These are phyloP conservation scores for Triangularia verruculosa DNA, from an alignment of 2,329 filamentous ascomycete species.

Conservation along the genomic window DNA sequence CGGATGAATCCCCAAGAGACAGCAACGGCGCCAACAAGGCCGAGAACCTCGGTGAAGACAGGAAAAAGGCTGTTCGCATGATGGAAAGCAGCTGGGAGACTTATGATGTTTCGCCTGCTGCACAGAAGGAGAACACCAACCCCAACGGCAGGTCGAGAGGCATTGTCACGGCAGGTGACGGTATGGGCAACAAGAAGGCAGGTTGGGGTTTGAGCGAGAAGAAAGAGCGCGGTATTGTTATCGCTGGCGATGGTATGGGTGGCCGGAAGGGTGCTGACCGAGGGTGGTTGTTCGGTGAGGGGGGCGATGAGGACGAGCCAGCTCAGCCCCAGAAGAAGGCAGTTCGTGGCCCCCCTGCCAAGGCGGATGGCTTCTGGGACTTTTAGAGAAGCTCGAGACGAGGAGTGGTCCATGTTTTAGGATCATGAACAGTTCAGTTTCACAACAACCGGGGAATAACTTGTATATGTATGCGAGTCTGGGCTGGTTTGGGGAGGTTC, in stretches of 20 bases:
- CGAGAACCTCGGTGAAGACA: constrained; percentile 53
- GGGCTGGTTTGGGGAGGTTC: background rate
- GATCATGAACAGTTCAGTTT: background rate
- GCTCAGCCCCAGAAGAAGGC: constrained; percentile 39
- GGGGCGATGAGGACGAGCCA: constrained; percentile 44
- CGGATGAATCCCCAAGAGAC: constrained; percentile 59
- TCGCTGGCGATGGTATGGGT: constrained; percentile 65
- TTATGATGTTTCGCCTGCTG: constrained; percentile 52
- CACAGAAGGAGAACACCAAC: constrained; percentile 52
- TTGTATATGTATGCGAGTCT: background rate
- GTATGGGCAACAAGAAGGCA: constrained; percentile 10
- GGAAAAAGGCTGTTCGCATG: constrained; percentile 68
- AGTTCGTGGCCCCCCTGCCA: constrained; percentile 33
- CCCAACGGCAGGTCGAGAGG: constrained; percentile 23
- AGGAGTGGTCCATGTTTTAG: constrained; percentile 1
- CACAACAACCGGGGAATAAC: background rate
- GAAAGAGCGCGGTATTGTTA: constrained; percentile 41
- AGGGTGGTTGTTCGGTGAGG: constrained; percentile 57
- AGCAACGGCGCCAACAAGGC: constrained; percentile 38
- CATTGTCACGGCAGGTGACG: background rate
- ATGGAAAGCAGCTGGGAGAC: constrained; percentile 64
- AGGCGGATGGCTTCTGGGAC: constrained; percentile 46
- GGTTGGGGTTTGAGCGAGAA: constrained; percentile 3
- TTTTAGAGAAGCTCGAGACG: constrained; percentile 34
- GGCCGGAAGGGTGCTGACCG: constrained; percentile 53